phyloP scores from a whole-genome alignment of 306 rosid species.

The Astragalus membranaceus region DNA sequence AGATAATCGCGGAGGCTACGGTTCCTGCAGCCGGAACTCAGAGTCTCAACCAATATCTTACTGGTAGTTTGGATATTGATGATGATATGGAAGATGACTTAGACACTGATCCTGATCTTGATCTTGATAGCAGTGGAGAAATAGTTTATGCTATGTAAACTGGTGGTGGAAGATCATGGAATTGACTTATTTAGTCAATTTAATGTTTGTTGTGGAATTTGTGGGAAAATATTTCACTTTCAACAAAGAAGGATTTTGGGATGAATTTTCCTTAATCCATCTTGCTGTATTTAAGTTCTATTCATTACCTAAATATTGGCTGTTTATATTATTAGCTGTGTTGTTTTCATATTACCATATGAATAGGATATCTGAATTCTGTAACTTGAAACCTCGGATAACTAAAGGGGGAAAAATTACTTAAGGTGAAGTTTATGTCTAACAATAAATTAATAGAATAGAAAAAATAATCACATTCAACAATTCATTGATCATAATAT shows the following conservation, averaged over 20 bases:
- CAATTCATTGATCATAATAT: constrained; percentile 69
- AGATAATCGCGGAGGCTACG: constrained; percentile 77
- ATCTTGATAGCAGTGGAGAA: constrained; percentile 89
- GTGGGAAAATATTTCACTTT: constrained; percentile 7
- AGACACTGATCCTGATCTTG: constrained; percentile 79
- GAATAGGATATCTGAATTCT: too few species aligned
- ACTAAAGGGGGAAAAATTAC: too few species aligned
- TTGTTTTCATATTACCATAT: background rate
- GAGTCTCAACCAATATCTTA: constrained; percentile 58
- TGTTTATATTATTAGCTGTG: background rate
- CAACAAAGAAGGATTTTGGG: constrained; percentile 14
- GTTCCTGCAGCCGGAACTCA: constrained; percentile 74
- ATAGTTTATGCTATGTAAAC: constrained; percentile 75
- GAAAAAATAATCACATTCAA: constrained; percentile 36
- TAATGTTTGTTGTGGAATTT: constrained; percentile 10
- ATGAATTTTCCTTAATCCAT: constrained; percentile 24
- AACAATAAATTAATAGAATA: too few species aligned
- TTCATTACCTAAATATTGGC: constrained; percentile 1
- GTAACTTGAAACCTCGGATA: too few species aligned
- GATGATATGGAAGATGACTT: constrained; percentile 90
- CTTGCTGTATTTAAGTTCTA: constrained; percentile 14
- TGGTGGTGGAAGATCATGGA: background rate
- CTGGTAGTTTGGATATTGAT: constrained; percentile 81
- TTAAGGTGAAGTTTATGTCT: too few species aligned
- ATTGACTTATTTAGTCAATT: background rate